Base-by-base conservation (phyloP, 768 basidiomycete species). In the Dendrothele bispora region DNA sequence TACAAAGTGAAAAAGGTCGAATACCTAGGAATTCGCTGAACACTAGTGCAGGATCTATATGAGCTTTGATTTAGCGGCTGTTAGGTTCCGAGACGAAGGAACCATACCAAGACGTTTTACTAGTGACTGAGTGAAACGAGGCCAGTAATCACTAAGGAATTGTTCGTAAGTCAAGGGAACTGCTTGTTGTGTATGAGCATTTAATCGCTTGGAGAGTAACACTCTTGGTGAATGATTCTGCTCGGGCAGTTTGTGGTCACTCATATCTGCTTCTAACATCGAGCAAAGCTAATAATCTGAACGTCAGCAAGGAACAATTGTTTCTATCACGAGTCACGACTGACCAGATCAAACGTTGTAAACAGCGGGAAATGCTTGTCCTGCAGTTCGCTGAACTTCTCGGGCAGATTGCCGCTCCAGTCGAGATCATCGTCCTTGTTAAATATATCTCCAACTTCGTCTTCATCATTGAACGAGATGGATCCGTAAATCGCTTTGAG, bases 301-400 rank as follows among this genome's bases (percentile, higher is more conserved):
- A 18, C 39, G 15, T 18, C 46, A 22, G 24, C 49, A 32, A 10
- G 30, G 30, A 10, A 37, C 7, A 18, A 17, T 12, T 27, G 3
- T 8, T 41, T 7, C 36, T 18, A 43, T 43, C 15, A 10, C 10
- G 11, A 12, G 38, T 10, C 20, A 12, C 38, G 10, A 51, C 73
- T 39, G 50, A 83, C 86, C 42, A 71, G 68, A 55, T 87, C 79
- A 44, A 80, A 83, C 0, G 86, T 84, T 1, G 86, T 55, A 51
- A 88, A 88, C 34, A 89, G 61, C 0, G 86, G 86, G 44, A 88
- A 89, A 55, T 89, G 75, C 1, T 69, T 54, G 26, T 84, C 82
- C 32, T 69, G 58, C n/a, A 88, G 65, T 10, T 73, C 69, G 40
- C 82, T 83, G 50, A 75, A 88, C 26, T 57, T 68, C 22, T 54